Base-by-base conservation (phyloP, 2,329 filamentous ascomycete genomes). In the Fusarium hainanense region DNA sequence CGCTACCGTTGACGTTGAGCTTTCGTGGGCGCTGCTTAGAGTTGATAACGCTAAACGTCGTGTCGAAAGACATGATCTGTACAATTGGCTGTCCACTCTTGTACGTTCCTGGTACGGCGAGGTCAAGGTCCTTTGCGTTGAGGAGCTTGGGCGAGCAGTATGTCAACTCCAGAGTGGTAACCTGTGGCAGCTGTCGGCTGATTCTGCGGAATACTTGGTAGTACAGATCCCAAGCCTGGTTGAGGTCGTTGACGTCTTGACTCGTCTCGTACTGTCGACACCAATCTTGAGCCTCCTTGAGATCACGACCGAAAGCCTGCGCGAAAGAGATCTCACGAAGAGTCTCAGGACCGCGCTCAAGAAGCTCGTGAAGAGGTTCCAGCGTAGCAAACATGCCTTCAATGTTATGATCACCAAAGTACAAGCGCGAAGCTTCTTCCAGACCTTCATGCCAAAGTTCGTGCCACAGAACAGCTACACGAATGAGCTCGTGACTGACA, bases 141-240 rank as follows among this genome's bases (percentile, higher is more conserved):
- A 98, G 91, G 47, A 99, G 87, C 78, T 95, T 96, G 5, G 97
- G 97, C 20, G 95, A 99, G 74, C 97, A 97, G 79, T 99, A 99
- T 68, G 97, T 93, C 73, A 99, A 85, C 80, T 99, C 97, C 43
- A 99, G 87, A 56, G 91, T 93, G 73, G 94, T 97, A 70, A 99
- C 88, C 75, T 98, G 96, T 6, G 94, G 94, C 49, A 99, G 83
- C 80, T 99, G 97, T 67, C 95, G 89, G 49, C 92, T 92, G 77
- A 99, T 98, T 77, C 97, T 93, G 66, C 94, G 90, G 89, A 99
- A 99, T 1, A 98, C 96, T 71, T 97, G 94, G 81, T 99, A 99
- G 81, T 99, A 99, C 16, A 99, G 88, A 80, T 99, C 97, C 96
- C 96, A 99, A 9, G 96, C 96, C 80, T 97, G 94, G 77, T 98